Evolutionary conservation across 2,329 filamentous ascomycete species (phyloP).

Genomic region (Phoma sp.): DNA sequence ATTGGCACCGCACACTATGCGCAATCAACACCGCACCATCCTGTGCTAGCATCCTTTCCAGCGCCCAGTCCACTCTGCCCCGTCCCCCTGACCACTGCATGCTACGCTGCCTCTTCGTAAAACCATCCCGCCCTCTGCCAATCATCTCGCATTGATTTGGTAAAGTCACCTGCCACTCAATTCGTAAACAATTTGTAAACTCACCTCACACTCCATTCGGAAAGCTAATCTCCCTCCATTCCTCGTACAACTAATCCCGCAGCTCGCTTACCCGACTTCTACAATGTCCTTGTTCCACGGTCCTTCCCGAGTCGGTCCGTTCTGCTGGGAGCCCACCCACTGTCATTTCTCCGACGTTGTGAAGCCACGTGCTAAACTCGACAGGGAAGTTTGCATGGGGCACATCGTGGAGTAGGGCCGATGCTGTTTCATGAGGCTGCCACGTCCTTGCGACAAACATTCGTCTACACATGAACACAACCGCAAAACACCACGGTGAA

Average conservation of each 20-base stretch:
- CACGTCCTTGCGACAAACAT: neutral
- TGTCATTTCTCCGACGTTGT: neutral
- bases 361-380: constrained; percentile 2
- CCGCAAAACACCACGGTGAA: neutral
- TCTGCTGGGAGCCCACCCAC: neutral
- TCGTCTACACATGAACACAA: neutral
- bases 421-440: constrained; percentile 12
- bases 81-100: no score
- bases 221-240: no score
- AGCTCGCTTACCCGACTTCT: neutral
- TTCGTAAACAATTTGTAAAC: no score
- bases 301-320: neutral
- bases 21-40: neutral
- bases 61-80: no score
- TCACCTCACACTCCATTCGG: no score
- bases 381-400: neutral
- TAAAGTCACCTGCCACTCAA: no score
- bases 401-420: constrained; percentile 11
- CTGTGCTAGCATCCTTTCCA: neutral
- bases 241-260: constrained; percentile 5
- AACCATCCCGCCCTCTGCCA: no score
- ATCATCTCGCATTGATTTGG: no score
- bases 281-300: neutral
- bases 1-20: no score
- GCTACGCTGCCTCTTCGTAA: no score